Evolutionary conservation across 1,139 yeast genomes (phyloP).

Genomic region (Hanseniaspora sp.): DNA sequence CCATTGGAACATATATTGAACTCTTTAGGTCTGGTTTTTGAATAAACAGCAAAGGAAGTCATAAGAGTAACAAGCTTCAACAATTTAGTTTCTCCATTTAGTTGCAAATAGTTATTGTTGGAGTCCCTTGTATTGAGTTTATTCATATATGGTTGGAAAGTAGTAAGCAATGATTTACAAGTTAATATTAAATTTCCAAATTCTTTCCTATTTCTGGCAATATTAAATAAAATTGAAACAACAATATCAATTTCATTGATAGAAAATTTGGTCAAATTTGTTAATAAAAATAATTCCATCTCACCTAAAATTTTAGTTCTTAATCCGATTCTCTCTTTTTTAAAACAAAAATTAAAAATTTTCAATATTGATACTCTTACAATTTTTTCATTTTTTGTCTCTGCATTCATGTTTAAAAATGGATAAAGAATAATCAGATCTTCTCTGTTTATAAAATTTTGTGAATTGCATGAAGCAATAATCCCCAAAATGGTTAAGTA

Average conservation of each 20-base stretch:
- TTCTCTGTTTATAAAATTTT: slow-evolving; percentile 47
- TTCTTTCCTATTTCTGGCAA: slow-evolving; percentile 40
- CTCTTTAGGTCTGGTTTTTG: not conserved
- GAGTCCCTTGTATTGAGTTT: not conserved
- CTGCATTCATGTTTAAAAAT: slow-evolving; percentile 33
- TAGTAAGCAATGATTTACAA: slow-evolving; percentile 36
- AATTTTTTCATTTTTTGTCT: slow-evolving; percentile 33
- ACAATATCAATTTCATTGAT: slow-evolving; percentile 55
- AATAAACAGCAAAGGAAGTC: not conserved
- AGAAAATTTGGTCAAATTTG: slow-evolving; percentile 47
- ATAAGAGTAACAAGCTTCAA: not conserved
- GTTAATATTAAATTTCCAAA: slow-evolving; percentile 47
- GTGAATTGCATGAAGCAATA: slow-evolving; percentile 25
- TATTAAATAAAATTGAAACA: slow-evolving; percentile 52
- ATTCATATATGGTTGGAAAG: not conserved
- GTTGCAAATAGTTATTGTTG: not conserved
- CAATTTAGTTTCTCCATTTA: not conserved
- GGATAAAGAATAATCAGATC: slow-evolving; percentile 55
- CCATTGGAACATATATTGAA: not conserved
- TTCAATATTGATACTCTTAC: slow-evolving; percentile 41
- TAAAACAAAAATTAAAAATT: slow-evolving; percentile 42
- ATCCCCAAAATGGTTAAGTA: slow-evolving; percentile 45
- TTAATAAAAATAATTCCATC: slow-evolving; percentile 44
- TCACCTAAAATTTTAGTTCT: slow-evolving; percentile 42
- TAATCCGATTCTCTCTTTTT: slow-evolving; percentile 34